phyloP scores from a whole-genome alignment of 352 stramenopile genomes.

The Globisporangium okanoganense region DNA sequence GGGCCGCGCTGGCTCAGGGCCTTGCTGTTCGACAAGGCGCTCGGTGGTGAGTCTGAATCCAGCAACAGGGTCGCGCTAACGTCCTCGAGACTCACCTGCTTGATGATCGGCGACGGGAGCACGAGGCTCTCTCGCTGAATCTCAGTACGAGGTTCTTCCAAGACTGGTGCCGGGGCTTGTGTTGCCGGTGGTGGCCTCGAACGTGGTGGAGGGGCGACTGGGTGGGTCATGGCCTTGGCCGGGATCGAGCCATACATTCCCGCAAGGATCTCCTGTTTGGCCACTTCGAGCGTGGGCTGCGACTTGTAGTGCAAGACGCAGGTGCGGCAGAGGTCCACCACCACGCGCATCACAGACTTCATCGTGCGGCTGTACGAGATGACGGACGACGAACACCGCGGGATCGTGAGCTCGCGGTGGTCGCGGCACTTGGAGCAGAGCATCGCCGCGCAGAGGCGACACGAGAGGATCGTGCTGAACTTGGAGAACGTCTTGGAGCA shows the following conservation, averaged over 20 bases:
- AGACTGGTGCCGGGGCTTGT: background rate
- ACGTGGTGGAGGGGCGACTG: background rate
- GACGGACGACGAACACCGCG: background rate
- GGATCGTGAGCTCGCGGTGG: constrained; percentile 5
- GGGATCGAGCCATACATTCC: constrained; percentile 4
- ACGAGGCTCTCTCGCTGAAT: background rate
- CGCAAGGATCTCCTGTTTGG: constrained; percentile 9
- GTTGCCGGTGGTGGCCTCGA: background rate
- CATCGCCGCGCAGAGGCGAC: constrained; percentile 4
- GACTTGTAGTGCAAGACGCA: background rate
- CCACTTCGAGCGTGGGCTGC: background rate
- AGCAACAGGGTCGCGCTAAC: background rate
- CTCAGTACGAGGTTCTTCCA: background rate
- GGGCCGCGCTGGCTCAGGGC: background rate
- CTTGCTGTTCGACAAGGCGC: background rate
- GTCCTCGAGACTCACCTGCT: background rate
- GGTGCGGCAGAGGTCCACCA: constrained; percentile 3
- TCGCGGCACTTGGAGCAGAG: constrained; percentile 14
- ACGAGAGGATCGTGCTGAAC: constrained; percentile 2
- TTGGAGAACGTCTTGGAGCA: constrained; percentile 9
- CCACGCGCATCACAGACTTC: background rate
- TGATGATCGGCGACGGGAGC: background rate
- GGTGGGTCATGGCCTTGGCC: background rate
- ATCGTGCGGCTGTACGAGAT: background rate
- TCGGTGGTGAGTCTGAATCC: background rate